Conservation (phyloP, 2,329 filamentous ascomycete species). For the Gaeumannomyces tritici region DNA sequence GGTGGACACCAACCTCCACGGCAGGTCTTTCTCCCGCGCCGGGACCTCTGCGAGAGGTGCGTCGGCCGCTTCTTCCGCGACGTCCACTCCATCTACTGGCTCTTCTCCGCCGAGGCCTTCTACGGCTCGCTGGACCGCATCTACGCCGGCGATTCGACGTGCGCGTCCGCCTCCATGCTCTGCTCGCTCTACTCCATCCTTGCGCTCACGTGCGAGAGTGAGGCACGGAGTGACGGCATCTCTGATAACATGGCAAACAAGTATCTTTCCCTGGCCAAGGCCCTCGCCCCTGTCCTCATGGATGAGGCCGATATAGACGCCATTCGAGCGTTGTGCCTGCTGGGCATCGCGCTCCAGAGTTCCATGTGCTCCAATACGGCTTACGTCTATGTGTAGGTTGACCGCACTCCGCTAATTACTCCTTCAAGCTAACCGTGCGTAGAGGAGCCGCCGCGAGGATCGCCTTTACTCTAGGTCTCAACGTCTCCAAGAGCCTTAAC, state of each 20-base stretch:
- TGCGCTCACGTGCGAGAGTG: conserved; percentile 16
- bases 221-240: conserved; percentile 9
- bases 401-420: too few relatives aligned
- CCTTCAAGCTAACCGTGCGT: too few relatives aligned
- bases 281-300: conserved; percentile 13
- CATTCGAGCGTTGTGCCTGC: conserved; percentile 16
- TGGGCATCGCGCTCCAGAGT: conserved; percentile 14
- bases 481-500: conserved; percentile 12
- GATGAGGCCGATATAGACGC: conserved; percentile 16
- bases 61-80: conserved; percentile 17
- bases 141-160: conserved; percentile 14
- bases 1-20: background rate
- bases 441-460: conserved; percentile 15
- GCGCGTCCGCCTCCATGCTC: conserved; percentile 14
- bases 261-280: conserved; percentile 16
- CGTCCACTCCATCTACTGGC: conserved; percentile 18
- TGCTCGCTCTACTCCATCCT: conserved; percentile 17
- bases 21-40: conserved; percentile 16
- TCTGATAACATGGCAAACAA: conserved; percentile 7
- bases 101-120: conserved; percentile 16
- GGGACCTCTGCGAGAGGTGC: conserved; percentile 17
- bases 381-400: conserved; percentile 12
- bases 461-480: conserved; percentile 15
- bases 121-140: conserved; percentile 15
- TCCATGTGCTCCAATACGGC: conserved; percentile 16